A percentile compares a stretch with the other conserved stretches of the same genome.
These are phyloP conservation scores for Trichoderma oligosporum DNA, from an alignment of 2,329 filamentous ascomycete species.

Conservation along the genomic window DNA sequence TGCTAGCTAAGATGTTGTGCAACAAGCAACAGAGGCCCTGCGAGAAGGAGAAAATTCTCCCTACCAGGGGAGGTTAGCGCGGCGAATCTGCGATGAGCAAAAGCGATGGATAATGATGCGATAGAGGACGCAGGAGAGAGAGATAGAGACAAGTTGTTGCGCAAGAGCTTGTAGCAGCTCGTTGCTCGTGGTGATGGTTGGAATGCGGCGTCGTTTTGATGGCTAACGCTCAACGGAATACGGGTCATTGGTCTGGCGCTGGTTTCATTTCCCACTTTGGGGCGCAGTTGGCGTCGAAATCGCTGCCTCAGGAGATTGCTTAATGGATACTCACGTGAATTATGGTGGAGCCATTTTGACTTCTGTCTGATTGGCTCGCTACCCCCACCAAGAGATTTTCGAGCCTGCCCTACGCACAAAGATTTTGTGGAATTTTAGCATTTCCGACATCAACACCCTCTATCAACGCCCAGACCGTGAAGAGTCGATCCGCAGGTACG, in stretches of 20 bases:
- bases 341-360: neutral
- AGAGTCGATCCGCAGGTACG: conserved; percentile 44
- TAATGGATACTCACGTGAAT: conserved; percentile 27
- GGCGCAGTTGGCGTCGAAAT: conserved; percentile 6
- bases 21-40: conserved; percentile 17
- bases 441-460: conserved; percentile 35
- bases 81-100: neutral
- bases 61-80: conserved; percentile 7
- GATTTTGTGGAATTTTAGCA: conserved; percentile 41
- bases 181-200: conserved; percentile 20
- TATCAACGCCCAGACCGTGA: conserved; percentile 37
- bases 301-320: conserved; percentile 17
- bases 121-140: neutral
- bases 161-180: conserved; percentile 23
- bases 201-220: conserved; percentile 24
- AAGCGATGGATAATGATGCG: conserved; percentile 3
- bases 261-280: conserved; percentile 15
- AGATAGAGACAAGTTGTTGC: conserved; percentile 22
- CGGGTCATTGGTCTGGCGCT: conserved; percentile 18
- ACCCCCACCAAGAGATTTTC: conserved; percentile 33
- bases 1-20: conserved; percentile 2
- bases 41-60: conserved; percentile 7
- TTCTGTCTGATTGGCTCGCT: conserved; percentile 37
- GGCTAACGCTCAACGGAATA: conserved; percentile 13
- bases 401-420: conserved; percentile 43